These are phyloP conservation scores for Trichoderma lentiforme DNA, from an alignment of 2,329 filamentous ascomycete genomes.

Conservation along the genomic window DNA sequence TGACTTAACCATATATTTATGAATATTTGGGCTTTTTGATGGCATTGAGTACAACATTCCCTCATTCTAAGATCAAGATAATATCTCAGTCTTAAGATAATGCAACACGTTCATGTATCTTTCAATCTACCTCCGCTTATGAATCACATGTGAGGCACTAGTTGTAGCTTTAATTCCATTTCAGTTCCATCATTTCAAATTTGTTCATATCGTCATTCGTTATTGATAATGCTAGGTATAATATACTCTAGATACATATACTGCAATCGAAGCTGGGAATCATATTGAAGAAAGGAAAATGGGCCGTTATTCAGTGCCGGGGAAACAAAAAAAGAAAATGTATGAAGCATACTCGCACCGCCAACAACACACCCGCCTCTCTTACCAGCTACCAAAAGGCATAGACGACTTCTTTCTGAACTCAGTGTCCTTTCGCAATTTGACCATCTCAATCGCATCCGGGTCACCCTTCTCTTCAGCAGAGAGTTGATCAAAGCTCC, in stretches of 20 bases:
- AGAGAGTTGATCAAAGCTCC: neutral
- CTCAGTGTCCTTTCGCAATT: slow-evolving; percentile 6
- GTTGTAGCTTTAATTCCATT: too few relatives aligned
- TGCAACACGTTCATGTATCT: too few relatives aligned
- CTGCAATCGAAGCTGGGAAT: neutral
- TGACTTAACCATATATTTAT: too few relatives aligned
- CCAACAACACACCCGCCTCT: neutral
- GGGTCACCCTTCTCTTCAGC: slow-evolving; percentile 3
- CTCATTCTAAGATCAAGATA: too few relatives aligned
- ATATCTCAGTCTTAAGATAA: too few relatives aligned
- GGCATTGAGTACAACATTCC: too few relatives aligned
- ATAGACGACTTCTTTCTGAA: neutral
- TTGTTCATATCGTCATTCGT: too few relatives aligned
- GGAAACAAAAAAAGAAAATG: neutral
- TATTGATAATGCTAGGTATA: neutral
- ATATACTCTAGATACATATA: neutral
- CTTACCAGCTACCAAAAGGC: neutral
- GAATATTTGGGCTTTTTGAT: too few relatives aligned
- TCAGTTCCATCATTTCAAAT: too few relatives aligned
- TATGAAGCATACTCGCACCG: too few relatives aligned
- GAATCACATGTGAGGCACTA: too few relatives aligned
- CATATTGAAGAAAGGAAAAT: neutral
- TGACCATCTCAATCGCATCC: neutral
- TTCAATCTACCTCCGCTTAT: too few relatives aligned
- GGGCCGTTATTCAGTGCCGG: neutral